Evolutionary conservation across 176 grass and related monocot species (phyloP), one percentile per base, ranked within the genome.

Genomic region (Rhynchospora tenuis): DNA sequence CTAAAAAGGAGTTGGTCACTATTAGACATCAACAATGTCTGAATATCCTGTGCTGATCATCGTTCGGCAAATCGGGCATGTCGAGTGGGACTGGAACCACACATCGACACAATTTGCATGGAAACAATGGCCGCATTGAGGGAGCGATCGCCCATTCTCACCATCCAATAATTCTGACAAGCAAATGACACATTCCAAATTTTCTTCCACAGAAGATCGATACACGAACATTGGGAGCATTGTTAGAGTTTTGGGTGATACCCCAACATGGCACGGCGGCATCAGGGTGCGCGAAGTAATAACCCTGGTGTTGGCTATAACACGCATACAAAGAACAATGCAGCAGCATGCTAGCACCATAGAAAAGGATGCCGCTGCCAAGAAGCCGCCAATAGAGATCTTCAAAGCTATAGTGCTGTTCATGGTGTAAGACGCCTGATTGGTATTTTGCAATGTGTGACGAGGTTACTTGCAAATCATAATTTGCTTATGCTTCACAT

Each of bases 151-250:
- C 0, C 27, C 78, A 1, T 63, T 86, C 63, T 82, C 85, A 23
- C 78, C 64, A 9, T 73, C 52, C 68, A 47, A 70, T 52, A 82
- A 47, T 59, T 87, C 85, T 10, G 38, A 33, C 43, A 87, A 50
- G 77, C 85, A 87, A 43, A 87, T 13, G n/a, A 50, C 51, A 17
- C 78, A 87, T 51, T 82, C 65, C 43, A 87, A 59, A 13, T 64
- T 87, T 22, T 82, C 65, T 52, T 74, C 11, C 1, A 14, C 11
- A 23, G 23, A 68, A 28, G 64, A 73, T 7, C n/a, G 79, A 71
- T 46, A 56, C 27, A 74, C 28, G 4, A 81, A 87, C 42, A 26
- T 60, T 2, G 85, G 77, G 3, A 58, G 47, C 13, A 15, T 71
- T 29, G 60, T 12, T 17, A 73, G 48, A 51, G 68, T 54, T 50